Conservation (phyloP, 352 stramenopile genomes). For the Globisporangium cystogenes region DNA sequence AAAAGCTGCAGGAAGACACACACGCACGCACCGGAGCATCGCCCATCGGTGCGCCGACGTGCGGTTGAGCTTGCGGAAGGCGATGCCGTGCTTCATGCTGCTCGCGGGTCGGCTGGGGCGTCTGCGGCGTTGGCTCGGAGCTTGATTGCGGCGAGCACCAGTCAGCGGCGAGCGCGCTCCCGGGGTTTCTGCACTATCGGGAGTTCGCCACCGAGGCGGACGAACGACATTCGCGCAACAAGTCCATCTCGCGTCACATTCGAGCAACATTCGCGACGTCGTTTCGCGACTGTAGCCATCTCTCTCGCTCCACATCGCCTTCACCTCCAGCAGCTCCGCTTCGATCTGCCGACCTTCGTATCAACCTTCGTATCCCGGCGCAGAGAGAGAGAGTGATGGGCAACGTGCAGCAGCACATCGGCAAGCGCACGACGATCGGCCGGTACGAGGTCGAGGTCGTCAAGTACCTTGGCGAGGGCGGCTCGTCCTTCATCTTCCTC, state of each 20-base stretch:
- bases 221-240: conserved; percentile 7
- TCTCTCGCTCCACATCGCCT: no score
- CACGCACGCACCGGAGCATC: conserved; percentile 86
- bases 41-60: conserved; percentile 93
- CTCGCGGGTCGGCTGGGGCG: background rate
- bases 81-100: conserved; percentile 78
- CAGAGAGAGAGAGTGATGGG: conserved; percentile 28
- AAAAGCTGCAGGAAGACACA: background rate
- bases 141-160: background rate
- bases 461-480: conserved; percentile 75
- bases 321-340: no score
- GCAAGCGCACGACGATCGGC: conserved; percentile 54
- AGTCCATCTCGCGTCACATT: background rate
- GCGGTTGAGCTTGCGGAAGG: conserved; percentile 90
- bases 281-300: conserved; percentile 4
- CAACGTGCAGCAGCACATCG: conserved; percentile 79
- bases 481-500: conserved; percentile 81
- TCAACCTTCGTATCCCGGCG: background rate
- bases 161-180: background rate
- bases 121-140: background rate
- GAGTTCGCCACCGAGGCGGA: background rate
- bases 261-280: conserved; percentile 9
- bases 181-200: background rate
- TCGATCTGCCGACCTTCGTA: no score
- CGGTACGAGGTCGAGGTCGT: conserved; percentile 59